Base-by-base conservation (phyloP, 1,284 basidiomycete species). In the Crepidotus sp. region DNA sequence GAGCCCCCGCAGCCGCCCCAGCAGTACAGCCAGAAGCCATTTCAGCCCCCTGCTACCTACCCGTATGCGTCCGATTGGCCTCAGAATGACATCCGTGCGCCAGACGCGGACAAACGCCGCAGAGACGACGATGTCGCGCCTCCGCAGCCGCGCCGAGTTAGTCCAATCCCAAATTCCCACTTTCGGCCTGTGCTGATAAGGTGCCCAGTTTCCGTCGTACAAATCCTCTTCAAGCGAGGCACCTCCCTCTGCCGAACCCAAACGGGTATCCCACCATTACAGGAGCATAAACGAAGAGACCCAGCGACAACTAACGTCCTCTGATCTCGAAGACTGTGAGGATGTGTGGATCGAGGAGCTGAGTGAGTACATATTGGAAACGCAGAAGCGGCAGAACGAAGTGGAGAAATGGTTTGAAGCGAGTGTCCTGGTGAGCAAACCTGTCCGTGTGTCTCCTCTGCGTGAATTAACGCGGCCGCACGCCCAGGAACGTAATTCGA, bases 261-360 rank as follows among this genome's bases (percentile, higher is more conserved):
- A 49, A 44, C 50, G 46, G 35, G 30, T 31, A 30, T 43, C 46
- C n/a, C 46, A 43, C 5, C 17, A 49, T 44, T 46, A 49, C 27
- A 40, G 45, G 15, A 30, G 4, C 22, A 17, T 36, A 2, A 29
- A 32, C 34, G 50, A 46, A 4, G 73, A 80, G 43, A 73, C 77
- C 38, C 68, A 65, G 33, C n/a, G n/a, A n/a, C n/a, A n/a, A n/a
- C 63, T 75, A 13, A 63, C 64, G 5, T 83, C 83, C 15, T 84
- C 85, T 17, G 85, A 88, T 66, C 62, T 88, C 42, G 83, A 83
- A 26, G 85, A 86, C 49, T 84, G 77, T 52, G 73, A 75, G 53
- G 85, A 87, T 48, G 58, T 88, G 7, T 88, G 84, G 84, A 63
- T 69, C 40, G 68, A 66, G 24, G 83, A 83, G 54, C 67, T 87